phyloP scores from a whole-genome alignment of 129 eudicot genomes.

The Solidago caesia region DNA sequence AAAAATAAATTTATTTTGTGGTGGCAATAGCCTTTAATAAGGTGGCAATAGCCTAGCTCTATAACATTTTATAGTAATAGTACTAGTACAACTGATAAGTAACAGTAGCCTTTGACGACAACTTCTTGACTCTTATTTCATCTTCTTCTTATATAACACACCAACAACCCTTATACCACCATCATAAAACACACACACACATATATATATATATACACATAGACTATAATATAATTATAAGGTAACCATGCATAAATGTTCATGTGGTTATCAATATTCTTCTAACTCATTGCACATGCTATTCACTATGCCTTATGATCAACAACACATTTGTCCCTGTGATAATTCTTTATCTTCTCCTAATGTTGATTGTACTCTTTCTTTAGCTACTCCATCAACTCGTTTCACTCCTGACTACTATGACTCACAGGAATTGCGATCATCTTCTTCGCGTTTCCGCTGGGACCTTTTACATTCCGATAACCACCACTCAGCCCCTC shows the following conservation, averaged over 20 bases:
- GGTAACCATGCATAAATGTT: constrained; percentile 37
- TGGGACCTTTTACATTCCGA: constrained; percentile 68
- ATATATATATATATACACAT: too few species aligned
- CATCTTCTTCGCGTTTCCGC: constrained; percentile 51
- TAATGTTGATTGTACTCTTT: constrained; percentile 88
- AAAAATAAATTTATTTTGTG: too few species aligned
- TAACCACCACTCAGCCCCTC: constrained; percentile 17
- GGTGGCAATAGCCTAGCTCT: too few species aligned
- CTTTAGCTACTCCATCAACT: constrained; percentile 75
- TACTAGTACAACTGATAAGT: constrained; percentile 17
- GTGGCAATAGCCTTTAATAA: too few species aligned
- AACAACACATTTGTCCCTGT: constrained; percentile 38
- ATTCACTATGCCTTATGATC: constrained; percentile 47
- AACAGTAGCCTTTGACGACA: constrained; percentile 49
- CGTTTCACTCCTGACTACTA: constrained; percentile 31
- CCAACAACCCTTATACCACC: constrained; percentile 1
- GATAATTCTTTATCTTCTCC: constrained; percentile 27
- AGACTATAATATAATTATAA: neutral
- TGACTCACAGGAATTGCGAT: constrained; percentile 24
- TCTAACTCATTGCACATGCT: constrained; percentile 52
- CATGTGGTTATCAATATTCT: constrained; percentile 31
- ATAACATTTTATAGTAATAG: neutral
- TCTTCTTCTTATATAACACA: constrained; percentile 44
- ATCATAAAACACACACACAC: neutral
- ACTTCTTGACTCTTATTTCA: constrained; percentile 67